These are phyloP conservation scores for Solanum pinnatisectum DNA, from an alignment of 257 asterid species.

Conservation along the genomic window DNA sequence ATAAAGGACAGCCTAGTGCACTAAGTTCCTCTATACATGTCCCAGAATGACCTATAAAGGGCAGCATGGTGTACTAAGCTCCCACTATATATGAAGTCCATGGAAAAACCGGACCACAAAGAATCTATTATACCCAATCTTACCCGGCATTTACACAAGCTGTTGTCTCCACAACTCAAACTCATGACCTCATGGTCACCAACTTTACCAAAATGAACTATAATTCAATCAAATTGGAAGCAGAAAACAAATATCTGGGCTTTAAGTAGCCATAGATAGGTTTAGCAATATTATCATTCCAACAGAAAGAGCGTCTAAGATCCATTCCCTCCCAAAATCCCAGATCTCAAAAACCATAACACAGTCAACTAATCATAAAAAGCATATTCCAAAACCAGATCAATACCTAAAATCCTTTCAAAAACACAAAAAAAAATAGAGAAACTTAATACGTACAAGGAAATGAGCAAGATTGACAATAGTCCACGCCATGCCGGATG, in stretches of 20 bases:
- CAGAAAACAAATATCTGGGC: background rate
- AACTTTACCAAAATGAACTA: background rate
- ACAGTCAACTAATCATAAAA: background rate
- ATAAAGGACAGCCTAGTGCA: too few species aligned
- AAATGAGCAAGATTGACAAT: conserved; percentile 75
- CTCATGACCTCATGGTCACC: background rate
- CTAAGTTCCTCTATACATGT: background rate
- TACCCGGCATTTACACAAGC: background rate
- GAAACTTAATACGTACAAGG: background rate
- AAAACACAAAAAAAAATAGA: background rate
- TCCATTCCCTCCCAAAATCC: background rate
- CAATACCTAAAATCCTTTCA: background rate
- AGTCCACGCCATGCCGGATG: conserved; percentile 96
- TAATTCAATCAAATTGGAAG: background rate
- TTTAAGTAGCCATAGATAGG: background rate
- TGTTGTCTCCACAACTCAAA: background rate
- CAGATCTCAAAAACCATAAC: background rate
- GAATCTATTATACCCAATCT: background rate
- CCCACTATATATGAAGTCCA: background rate
- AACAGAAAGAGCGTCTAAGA: background rate
- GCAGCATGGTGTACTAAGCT: background rate
- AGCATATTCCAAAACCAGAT: background rate
- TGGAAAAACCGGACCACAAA: background rate
- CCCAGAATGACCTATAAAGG: background rate
- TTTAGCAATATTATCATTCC: background rate